Conservation (phyloP, 352 stramenopile species). For the Blastocystis sp. region DNA sequence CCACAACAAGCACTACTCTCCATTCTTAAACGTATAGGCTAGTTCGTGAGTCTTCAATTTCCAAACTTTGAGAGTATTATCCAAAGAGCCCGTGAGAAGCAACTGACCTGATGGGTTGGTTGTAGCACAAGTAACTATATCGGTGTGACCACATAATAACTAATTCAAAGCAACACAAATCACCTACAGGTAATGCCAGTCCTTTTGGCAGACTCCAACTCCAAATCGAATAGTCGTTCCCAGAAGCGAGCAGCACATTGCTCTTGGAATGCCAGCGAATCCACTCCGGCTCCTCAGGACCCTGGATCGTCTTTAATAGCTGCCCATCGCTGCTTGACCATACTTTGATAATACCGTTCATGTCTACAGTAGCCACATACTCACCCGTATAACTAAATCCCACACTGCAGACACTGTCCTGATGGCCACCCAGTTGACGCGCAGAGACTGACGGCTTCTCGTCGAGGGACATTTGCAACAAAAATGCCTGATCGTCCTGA, state of each 20-base stretch:
- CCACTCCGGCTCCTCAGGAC: slow-evolving; percentile 38
- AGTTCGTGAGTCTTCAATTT: slow-evolving; percentile 37
- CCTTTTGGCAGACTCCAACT: slow-evolving; percentile 13
- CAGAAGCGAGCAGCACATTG: slow-evolving; percentile 27
- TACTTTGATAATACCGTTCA: slow-evolving; percentile 48
- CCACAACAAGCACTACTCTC: neutral
- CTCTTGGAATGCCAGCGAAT: slow-evolving; percentile 16
- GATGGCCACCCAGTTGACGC: neutral
- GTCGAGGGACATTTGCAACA: neutral
- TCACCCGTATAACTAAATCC: neutral
- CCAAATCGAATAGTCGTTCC: slow-evolving; percentile 34
- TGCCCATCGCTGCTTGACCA: neutral
- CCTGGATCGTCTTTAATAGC: slow-evolving; percentile 11
- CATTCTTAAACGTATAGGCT: slow-evolving; percentile 10
- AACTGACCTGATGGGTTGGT: slow-evolving; percentile 20
- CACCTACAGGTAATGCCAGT: neutral
- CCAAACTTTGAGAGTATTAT: slow-evolving; percentile 54
- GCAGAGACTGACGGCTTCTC: neutral
- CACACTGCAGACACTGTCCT: slow-evolving; percentile 30
- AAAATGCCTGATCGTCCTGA: slow-evolving; percentile 35
- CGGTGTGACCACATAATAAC: slow-evolving; percentile 35
- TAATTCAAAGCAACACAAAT: neutral
- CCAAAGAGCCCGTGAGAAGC: slow-evolving; percentile 32
- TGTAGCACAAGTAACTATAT: neutral
- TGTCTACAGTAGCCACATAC: slow-evolving; percentile 6